Percentiles rank a stretch among this genome's conserved stretches.
Conservation (phyloP, 768 basidiomycete species). For the Austroboletus festivus region DNA sequence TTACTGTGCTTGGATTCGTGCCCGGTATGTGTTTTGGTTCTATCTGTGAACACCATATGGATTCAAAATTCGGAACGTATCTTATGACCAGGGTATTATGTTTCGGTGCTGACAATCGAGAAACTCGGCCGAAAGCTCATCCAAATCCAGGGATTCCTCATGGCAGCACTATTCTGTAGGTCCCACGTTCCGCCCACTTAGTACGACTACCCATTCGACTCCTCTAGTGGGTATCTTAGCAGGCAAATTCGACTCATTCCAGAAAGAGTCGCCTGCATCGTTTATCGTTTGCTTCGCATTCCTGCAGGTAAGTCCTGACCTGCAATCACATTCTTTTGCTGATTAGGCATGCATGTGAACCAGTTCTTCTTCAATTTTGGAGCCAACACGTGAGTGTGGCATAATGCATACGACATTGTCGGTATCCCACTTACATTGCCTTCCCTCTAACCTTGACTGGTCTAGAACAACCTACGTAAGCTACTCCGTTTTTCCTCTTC, state of each 20-base stretch:
- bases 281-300: constrained; percentile 75
- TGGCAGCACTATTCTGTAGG: constrained; percentile 66
- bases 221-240: constrained; percentile 63
- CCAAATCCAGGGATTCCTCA: constrained; percentile 71
- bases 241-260: constrained; percentile 55
- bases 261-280: constrained; percentile 37
- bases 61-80: not conserved
- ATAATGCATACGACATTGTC: not conserved
- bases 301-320: constrained; percentile 43
- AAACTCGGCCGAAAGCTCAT: constrained; percentile 71
- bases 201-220: not conserved
- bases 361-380: constrained; percentile 84
- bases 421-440: constrained; percentile 2
- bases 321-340: not conserved
- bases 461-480: constrained; percentile 51
- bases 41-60: not conserved
- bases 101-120: constrained; percentile 65
- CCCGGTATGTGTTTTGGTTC: constrained; percentile 45
- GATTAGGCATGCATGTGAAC: not conserved
- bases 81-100: constrained; percentile 56
- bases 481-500: not conserved
- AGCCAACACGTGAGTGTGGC: constrained; percentile 53
- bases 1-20: constrained; percentile 73
- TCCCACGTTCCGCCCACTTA: not conserved
- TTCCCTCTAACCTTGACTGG: not conserved